Evolutionary conservation across 306 rosid genomes (phyloP).

Genomic region (Cucumis cinereus): DNA sequence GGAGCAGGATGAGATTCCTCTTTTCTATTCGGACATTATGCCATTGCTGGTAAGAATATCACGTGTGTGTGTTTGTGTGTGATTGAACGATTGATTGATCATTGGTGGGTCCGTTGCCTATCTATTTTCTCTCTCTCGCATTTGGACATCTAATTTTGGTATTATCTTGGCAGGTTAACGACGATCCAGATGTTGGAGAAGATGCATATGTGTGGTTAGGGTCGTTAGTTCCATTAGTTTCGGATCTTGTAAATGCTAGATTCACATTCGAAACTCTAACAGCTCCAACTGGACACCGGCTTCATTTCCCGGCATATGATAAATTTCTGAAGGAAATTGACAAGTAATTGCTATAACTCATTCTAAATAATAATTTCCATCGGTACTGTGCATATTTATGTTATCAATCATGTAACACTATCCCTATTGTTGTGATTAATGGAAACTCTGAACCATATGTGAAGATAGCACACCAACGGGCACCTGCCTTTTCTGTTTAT

Average conservation of each 20-base stretch:
- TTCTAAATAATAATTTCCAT: background rate
- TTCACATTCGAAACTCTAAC: conserved; percentile 77
- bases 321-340: conserved; percentile 55
- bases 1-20: conserved; percentile 63
- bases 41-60: conserved; percentile 70
- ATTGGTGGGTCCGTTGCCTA: background rate
- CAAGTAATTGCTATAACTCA: conserved; percentile 31
- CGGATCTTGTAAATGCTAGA: conserved; percentile 71
- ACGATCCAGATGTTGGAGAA: conserved; percentile 66
- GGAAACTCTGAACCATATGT: background rate
- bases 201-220: conserved; percentile 90
- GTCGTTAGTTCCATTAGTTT: conserved; percentile 47
- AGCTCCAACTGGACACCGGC: conserved; percentile 55
- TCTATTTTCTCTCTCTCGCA: background rate
- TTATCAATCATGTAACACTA: background rate
- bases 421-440: background rate
- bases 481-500: background rate
- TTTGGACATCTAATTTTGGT: background rate
- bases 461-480: background rate
- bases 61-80: background rate
- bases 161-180: conserved; percentile 32
- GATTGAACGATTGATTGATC: background rate
- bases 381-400: background rate
- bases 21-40: conserved; percentile 86
- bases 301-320: conserved; percentile 78